Conservation (phyloP, 257 asterid genomes). For the Misopates orontium region DNA sequence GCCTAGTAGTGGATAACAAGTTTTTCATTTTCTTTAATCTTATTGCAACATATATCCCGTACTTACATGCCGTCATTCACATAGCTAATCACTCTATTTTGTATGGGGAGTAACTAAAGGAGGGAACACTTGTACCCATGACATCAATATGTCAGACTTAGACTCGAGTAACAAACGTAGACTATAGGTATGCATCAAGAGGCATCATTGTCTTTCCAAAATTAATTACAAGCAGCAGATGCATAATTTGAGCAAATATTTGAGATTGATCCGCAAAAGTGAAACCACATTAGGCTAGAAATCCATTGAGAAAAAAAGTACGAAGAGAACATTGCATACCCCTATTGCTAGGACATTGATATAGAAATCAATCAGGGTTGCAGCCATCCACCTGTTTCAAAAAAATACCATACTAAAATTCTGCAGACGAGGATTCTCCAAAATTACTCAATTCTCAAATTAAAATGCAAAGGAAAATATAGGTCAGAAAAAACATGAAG, state of each 20-base stretch:
- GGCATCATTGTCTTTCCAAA: not conserved
- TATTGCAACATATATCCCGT: not conserved
- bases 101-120: not conserved
- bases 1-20: too few species aligned
- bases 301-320: not conserved
- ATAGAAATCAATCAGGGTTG: conserved; percentile 70
- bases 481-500: not conserved
- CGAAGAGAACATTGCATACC: conserved; percentile 45
- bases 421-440: not conserved
- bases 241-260: not conserved
- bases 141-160: not conserved
- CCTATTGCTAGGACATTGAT: conserved; percentile 53
- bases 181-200: not conserved
- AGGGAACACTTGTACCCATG: not conserved
- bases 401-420: conserved; percentile 1
- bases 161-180: not conserved
- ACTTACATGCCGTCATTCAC: not conserved
- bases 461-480: not conserved
- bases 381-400: conserved; percentile 74
- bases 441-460: not conserved
- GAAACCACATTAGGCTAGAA: not conserved
- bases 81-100: not conserved
- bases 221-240: not conserved
- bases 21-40: not conserved
- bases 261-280: not conserved